phyloP scores from a whole-genome alignment of 768 basidiomycete genomes.

The Suillus bovinus region DNA sequence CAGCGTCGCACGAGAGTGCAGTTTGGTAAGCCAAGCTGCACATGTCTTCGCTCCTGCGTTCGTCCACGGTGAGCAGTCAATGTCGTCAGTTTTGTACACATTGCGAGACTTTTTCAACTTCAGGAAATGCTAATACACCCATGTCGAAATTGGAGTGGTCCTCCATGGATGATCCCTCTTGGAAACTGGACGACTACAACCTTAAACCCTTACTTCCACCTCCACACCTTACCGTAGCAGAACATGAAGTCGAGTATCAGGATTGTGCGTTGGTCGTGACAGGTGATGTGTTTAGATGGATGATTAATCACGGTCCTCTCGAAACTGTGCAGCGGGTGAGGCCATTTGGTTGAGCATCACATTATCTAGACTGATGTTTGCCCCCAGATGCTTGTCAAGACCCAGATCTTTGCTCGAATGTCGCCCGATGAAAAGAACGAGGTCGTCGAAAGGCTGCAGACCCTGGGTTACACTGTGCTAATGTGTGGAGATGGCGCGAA shows the following conservation, averaged over 20 bases:
- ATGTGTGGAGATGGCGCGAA: slow-evolving; percentile 99
- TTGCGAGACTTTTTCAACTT: slow-evolving; percentile 8
- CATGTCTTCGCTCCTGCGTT: slow-evolving; percentile 89
- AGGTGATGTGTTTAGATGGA: slow-evolving; percentile 97
- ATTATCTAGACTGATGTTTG: slow-evolving; percentile 9
- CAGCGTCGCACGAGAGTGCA: slow-evolving; percentile 94
- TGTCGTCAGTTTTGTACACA: not conserved
- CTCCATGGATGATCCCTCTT: slow-evolving; percentile 82
- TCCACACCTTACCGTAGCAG: slow-evolving; percentile 68
- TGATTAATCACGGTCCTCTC: slow-evolving; percentile 90
- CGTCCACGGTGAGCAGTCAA: slow-evolving; percentile 52
- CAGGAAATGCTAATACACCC: slow-evolving; percentile 55
- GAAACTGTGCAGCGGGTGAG: slow-evolving; percentile 92
- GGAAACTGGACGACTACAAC: slow-evolving; percentile 87
- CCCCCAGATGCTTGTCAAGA: slow-evolving; percentile 93
- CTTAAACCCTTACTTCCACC: slow-evolving; percentile 78
- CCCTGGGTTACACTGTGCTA: slow-evolving; percentile 91
- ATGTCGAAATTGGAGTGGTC: slow-evolving; percentile 82
- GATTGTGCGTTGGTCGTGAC: slow-evolving; percentile 93
- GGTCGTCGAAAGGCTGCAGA: slow-evolving; percentile 91
- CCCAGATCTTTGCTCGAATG: slow-evolving; percentile 97
- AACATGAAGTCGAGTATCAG: slow-evolving; percentile 70
- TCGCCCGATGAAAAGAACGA: slow-evolving; percentile 99
- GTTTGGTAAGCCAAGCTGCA: slow-evolving; percentile 81
- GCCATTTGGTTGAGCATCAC: slow-evolving; percentile 8